These are phyloP conservation scores for Phanerochaete carnosa DNA, from an alignment of 768 basidiomycete genomes.

Conservation along the genomic window DNA sequence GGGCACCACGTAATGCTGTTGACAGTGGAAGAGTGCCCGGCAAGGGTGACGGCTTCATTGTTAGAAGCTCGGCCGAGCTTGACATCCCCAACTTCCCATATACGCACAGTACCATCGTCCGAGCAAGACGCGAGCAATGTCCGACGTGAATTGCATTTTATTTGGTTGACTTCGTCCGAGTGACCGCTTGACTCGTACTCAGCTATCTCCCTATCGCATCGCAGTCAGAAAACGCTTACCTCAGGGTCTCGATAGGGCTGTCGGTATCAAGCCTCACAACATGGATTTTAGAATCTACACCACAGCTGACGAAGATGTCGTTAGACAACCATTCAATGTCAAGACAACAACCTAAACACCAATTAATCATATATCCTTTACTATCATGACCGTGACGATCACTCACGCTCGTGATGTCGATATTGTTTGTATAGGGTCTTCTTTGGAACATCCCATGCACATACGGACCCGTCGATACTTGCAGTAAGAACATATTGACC, in stretches of 20 bases:
- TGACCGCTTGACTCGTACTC: constrained; percentile 54
- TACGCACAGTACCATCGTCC: constrained; percentile 73
- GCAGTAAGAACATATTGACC: constrained; percentile 74
- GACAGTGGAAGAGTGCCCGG: constrained; percentile 65
- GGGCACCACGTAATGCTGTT: constrained; percentile 73
- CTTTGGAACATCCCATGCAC: constrained; percentile 72
- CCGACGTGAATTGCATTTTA: constrained; percentile 62
- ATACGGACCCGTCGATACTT: constrained; percentile 73
- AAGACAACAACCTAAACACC: constrained; percentile 63
- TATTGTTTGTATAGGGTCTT: constrained; percentile 63
- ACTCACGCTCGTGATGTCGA: constrained; percentile 59
- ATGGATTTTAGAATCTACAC: constrained; percentile 63
- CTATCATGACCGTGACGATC: background rate
- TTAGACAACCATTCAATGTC: constrained; percentile 81
- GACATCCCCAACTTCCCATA: constrained; percentile 65
- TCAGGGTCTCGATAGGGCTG: constrained; percentile 57
- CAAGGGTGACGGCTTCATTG: constrained; percentile 41
- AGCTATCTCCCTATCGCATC: background rate
- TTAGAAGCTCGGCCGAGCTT: constrained; percentile 25
- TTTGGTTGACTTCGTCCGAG: constrained; percentile 72
- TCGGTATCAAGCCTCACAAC: constrained; percentile 53
- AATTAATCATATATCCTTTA: constrained; percentile 2
- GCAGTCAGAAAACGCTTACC: constrained; percentile 38
- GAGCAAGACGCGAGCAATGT: constrained; percentile 78
- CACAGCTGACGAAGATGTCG: constrained; percentile 67